Conservation (phyloP, 2,329 filamentous ascomycete genomes). For the Onygenales sp. region DNA sequence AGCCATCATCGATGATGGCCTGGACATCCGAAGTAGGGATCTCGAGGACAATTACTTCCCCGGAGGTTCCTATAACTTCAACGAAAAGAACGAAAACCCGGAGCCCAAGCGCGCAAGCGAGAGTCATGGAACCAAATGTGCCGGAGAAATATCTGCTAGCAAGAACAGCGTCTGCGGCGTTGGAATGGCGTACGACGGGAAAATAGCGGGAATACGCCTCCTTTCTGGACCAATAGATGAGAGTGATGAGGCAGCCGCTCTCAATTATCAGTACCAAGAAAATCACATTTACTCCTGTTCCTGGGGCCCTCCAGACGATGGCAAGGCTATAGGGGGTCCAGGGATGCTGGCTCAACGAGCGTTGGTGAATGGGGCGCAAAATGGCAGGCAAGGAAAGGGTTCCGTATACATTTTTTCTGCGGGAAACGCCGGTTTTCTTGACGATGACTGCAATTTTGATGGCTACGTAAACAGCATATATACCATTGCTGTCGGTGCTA, state of each 20-base stretch:
- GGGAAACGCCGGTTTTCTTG: slow-evolving; percentile 77
- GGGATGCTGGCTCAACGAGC: slow-evolving; percentile 79
- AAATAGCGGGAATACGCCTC: slow-evolving; percentile 84
- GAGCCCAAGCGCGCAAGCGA: slow-evolving; percentile 77
- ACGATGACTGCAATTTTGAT: slow-evolving; percentile 98
- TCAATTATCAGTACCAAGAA: slow-evolving; percentile 85
- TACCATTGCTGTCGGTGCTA: slow-evolving; percentile 93
- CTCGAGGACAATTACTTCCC: slow-evolving; percentile 90
- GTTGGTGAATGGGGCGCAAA: slow-evolving; percentile 85
- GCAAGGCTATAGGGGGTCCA: slow-evolving; percentile 85
- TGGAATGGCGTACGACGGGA: slow-evolving; percentile 89
- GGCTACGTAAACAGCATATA: slow-evolving; percentile 99
- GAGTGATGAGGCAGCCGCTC: slow-evolving; percentile 79
- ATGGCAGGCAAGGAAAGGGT: slow-evolving; percentile 72
- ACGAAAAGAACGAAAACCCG: slow-evolving; percentile 70
- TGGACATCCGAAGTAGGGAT: slow-evolving; percentile 93
- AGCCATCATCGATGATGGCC: slow-evolving; percentile 88
- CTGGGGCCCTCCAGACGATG: slow-evolving; percentile 94
- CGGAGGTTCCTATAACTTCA: slow-evolving; percentile 90
- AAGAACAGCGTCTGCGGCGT: slow-evolving; percentile 88
- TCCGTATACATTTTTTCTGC: slow-evolving; percentile 96
- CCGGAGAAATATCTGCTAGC: slow-evolving; percentile 87
- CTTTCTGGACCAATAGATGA: slow-evolving; percentile 84
- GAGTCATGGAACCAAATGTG: slow-evolving; percentile 84
- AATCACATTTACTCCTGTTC: slow-evolving; percentile 99